Base-by-base conservation (phyloP, 305 asterid species). In the Fraxinus platypoda region DNA sequence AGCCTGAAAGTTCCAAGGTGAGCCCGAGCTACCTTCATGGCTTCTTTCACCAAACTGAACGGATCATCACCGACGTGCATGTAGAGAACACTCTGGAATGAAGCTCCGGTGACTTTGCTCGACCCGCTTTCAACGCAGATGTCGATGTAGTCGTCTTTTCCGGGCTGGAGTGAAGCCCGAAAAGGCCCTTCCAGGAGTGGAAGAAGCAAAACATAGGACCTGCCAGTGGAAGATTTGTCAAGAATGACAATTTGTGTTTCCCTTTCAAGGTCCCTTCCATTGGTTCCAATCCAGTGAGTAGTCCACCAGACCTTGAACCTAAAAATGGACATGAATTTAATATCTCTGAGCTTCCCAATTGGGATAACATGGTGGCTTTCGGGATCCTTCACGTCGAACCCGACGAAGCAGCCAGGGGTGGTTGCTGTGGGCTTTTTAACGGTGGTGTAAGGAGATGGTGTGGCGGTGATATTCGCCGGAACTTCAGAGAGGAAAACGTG, bases 241-340 rank as follows among this genome's bases (percentile, higher is more conserved):
- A 95, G 94, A 2, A 94, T 77, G 83, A 94, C 84, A 0, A 95
- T 90, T 68, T 95, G 99, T 25, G 99, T 95, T 74, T 95, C 99
- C 0, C 89, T 85, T 71, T 95, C 99, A 4, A 95, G 89, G 80
- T 95, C 98, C 80, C 93, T 80, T 74, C 99, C 99, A 34, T 86
- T 89, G 0, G 86, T 83, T 62, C 99, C 97, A 77, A 83, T 78
- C 98, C 99, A 95, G 78, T 91, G 99, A 33, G 99, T 95, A 11
- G 98, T 95, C 99, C 99, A 95, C 99, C 99, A 94, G 1, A 95
- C 99, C 79, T 94, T 95, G 92, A 95, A 95, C 89, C 98, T 74
- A 88, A 95, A 95, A 86, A 95, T 92, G 49, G 97, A 93, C 98
- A 93, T 94, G 90, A 95, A 95, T 11, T 79, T 83, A 76, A 94